A percentile compares a stretch with the other conserved stretches of the same genome.
phyloP scores from a whole-genome alignment of 2,329 filamentous ascomycete genomes.

The Aspergillus quadrilineatus region DNA sequence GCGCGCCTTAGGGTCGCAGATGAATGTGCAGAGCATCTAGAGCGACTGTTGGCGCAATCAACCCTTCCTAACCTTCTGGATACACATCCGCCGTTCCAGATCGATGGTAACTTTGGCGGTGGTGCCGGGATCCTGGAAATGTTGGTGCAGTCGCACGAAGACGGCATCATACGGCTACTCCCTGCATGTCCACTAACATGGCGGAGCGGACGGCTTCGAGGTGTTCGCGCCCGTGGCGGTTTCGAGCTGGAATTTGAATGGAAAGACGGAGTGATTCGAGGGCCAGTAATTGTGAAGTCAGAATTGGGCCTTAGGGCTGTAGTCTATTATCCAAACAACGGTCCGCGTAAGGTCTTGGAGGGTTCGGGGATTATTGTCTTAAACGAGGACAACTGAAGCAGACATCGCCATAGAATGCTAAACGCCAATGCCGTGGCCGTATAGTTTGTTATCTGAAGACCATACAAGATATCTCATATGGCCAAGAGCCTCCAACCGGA shows the following conservation, averaged over 20 bases:
- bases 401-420: neutral
- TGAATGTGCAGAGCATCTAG: slow-evolving; percentile 39
- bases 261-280: slow-evolving; percentile 28
- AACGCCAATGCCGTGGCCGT: no score
- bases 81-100: slow-evolving; percentile 50
- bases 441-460: no score
- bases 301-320: slow-evolving; percentile 14
- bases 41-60: slow-evolving; percentile 41
- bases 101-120: slow-evolving; percentile 53
- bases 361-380: slow-evolving; percentile 9
- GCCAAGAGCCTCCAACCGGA: slow-evolving; percentile 1
- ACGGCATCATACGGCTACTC: slow-evolving; percentile 37
- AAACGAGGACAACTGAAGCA: slow-evolving; percentile 1
- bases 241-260: slow-evolving; percentile 42
- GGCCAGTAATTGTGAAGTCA: slow-evolving; percentile 18
- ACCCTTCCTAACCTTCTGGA: slow-evolving; percentile 49
- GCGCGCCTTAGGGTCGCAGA: slow-evolving; percentile 46
- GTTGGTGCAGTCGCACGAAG: slow-evolving; percentile 43
- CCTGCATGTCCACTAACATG: slow-evolving; percentile 42
- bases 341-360: slow-evolving; percentile 15
- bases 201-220: slow-evolving; percentile 34
- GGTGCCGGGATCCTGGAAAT: slow-evolving; percentile 50
- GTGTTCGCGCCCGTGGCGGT: slow-evolving; percentile 37
- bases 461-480: no score
- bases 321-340: slow-evolving; percentile 23